Evolutionary conservation across 306 rosid genomes (phyloP).

Genomic region (Rubus idaeus): DNA sequence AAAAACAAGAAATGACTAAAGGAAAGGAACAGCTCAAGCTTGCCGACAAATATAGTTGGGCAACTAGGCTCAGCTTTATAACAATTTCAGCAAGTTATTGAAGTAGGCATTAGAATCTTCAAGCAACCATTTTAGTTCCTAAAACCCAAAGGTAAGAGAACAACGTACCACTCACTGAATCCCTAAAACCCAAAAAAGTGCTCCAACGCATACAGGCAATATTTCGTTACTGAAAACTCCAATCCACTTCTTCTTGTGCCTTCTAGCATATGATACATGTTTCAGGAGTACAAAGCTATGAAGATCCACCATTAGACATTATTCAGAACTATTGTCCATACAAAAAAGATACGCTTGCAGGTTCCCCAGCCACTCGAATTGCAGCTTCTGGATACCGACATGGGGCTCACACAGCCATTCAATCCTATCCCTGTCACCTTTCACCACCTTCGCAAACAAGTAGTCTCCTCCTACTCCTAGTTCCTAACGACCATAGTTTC

Average conservation of each 20-base stretch:
- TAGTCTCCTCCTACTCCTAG: not conserved
- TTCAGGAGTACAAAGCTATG: not conserved
- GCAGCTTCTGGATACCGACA: not conserved
- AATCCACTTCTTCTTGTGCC: not conserved
- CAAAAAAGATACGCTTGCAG: not conserved
- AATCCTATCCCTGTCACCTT: not conserved
- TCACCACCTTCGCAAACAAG: not conserved
- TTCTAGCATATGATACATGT: not conserved
- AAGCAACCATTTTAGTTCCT: not conserved
- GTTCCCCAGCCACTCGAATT: not conserved
- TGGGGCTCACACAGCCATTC: not conserved
- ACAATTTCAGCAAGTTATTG: not conserved
- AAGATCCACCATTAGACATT: not conserved
- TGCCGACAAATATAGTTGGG: no score
- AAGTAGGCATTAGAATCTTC: not conserved
- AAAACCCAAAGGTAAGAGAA: not conserved
- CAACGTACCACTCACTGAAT: not conserved
- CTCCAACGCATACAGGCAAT: not conserved
- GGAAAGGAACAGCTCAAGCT: not conserved
- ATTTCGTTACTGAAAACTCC: no score
- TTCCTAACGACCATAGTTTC: not conserved
- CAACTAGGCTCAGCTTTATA: no score
- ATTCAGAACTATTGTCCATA: not conserved
- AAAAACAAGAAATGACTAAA: not conserved
- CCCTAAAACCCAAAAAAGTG: not conserved